phyloP scores from a whole-genome alignment of 306 rosid species.

The Pueraria montana region DNA sequence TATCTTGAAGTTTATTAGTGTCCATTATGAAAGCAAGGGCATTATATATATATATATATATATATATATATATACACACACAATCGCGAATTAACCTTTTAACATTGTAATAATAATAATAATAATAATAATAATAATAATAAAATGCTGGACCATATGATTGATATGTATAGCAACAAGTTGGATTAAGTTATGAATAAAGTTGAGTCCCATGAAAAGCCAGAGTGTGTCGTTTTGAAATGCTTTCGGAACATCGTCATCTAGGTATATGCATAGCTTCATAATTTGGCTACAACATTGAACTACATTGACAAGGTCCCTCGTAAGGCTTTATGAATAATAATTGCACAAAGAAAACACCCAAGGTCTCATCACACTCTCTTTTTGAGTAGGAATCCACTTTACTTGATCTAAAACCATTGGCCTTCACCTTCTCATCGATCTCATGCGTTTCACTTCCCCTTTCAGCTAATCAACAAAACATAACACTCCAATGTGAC shows the following conservation, averaged over 20 bases:
- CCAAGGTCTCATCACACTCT: conserved; percentile 21
- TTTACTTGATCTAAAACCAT: conserved; percentile 43
- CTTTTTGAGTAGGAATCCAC: conserved; percentile 51
- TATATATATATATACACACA: too few relatives aligned
- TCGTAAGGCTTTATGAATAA: background rate
- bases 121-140: too few relatives aligned
- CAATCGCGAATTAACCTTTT: background rate
- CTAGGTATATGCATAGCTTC: background rate
- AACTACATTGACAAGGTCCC: background rate
- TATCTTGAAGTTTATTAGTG: too few relatives aligned
- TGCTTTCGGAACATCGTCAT: background rate
- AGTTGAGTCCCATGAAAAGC: background rate
- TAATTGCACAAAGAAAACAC: conserved; percentile 27
- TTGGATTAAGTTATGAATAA: background rate
- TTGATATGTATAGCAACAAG: background rate
- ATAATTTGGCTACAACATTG: conserved; percentile 1
- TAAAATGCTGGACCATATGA: too few relatives aligned
- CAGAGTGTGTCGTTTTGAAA: conserved; percentile 25
- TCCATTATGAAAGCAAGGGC: too few relatives aligned
- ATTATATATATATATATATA: too few relatives aligned
- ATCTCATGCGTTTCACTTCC: conserved; percentile 38
- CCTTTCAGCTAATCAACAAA: conserved; percentile 41
- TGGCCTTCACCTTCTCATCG: background rate
- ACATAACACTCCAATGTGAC: background rate
- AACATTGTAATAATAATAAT: too few relatives aligned